phyloP scores from a whole-genome alignment of 2,329 filamentous ascomycete genomes.

The Polychaeton citri region DNA sequence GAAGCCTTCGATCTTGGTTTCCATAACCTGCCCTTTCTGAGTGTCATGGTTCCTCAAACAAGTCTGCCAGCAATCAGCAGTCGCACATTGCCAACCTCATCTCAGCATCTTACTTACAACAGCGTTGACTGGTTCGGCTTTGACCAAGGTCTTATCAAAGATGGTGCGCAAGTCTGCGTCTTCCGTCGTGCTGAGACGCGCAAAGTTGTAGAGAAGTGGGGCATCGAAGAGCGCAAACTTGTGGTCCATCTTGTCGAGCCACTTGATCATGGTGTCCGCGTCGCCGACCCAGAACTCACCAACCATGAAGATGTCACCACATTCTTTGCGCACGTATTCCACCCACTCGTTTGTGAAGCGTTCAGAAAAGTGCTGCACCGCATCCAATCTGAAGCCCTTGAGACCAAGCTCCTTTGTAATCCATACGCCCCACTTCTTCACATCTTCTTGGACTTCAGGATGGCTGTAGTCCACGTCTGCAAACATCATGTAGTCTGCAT shows the following conservation, averaged over 20 bases:
- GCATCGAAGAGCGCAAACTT: slow-evolving; percentile 58
- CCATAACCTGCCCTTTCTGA: slow-evolving; percentile 47
- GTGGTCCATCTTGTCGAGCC: slow-evolving; percentile 29
- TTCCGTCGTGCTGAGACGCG: slow-evolving; percentile 41
- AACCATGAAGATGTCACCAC: slow-evolving; percentile 49
- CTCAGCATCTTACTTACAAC: too few relatives aligned
- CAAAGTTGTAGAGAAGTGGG: slow-evolving; percentile 56
- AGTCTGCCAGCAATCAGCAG: too few relatives aligned
- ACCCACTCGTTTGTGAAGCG: slow-evolving; percentile 54
- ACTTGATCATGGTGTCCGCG: slow-evolving; percentile 41
- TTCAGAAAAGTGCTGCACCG: slow-evolving; percentile 58
- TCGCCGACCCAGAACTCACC: slow-evolving; percentile 58
- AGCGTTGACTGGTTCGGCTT: slow-evolving; percentile 12
- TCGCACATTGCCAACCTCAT: too few relatives aligned
- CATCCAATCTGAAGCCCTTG: slow-evolving; percentile 56
- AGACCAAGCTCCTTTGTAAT: slow-evolving; percentile 47
- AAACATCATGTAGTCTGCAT: slow-evolving; percentile 58
- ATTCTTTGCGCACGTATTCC: slow-evolving; percentile 36
- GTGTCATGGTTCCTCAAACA: slow-evolving; percentile 64
- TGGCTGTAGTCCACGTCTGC: slow-evolving; percentile 54
- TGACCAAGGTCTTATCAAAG: slow-evolving; percentile 8
- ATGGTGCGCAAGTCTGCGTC: slow-evolving; percentile 45
- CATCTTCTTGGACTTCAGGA: slow-evolving; percentile 49
- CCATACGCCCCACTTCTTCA: slow-evolving; percentile 57
- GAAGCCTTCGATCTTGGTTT: slow-evolving; percentile 48